Evolutionary conservation across 352 stramenopile species (phyloP), one percentile per base, ranked within the genome.

Genomic region (Phytophthora podocarpi): DNA sequence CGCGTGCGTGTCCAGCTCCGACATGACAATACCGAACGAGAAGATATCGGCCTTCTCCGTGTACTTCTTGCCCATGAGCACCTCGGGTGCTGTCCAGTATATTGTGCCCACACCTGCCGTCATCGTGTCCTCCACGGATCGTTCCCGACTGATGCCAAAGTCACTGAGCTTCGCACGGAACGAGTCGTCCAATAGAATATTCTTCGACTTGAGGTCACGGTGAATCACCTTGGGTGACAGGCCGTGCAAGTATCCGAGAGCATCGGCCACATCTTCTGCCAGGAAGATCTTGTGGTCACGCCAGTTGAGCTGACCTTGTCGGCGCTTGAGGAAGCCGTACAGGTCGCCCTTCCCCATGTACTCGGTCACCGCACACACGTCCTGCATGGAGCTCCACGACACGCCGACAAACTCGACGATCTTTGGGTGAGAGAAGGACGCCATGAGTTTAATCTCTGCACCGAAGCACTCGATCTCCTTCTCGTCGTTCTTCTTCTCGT

Each of bases 371-470:
- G 82, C 81, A 40, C 82, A 91, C 23, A 95, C 60, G 37, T 90
- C 76, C 46, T 89, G 71, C 45, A 79, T 70, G 24, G 72, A 78
- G 59, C 68, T 92, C 85, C 85, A 95, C 27, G 75, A 87, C 11
- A 95, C 72, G 21, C 86, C 86, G 8, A 93, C 36, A 46, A 95
- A 92, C 63, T 89, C 76, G 52, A 93, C 81, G 56, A 95, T 93
- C 64, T 93, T 93, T 0, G 82, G 80, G 59, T 95, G 86, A 1
- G 59, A 82, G 32, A 95, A 91, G 11, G 69, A 84, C 36, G 83
- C 82, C 83, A 95, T 95, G 61, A 95, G 76, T 76, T 89, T 90
- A 70, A 95, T 93, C 68, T 95, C 85, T 9, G 81, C 82, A 23
- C 69, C 83, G 49, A 95, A 95, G 59, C 80, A 89, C 74, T 92